phyloP scores from a whole-genome alignment of 768 basidiomycete species.

The Collybiopsis confluens region DNA sequence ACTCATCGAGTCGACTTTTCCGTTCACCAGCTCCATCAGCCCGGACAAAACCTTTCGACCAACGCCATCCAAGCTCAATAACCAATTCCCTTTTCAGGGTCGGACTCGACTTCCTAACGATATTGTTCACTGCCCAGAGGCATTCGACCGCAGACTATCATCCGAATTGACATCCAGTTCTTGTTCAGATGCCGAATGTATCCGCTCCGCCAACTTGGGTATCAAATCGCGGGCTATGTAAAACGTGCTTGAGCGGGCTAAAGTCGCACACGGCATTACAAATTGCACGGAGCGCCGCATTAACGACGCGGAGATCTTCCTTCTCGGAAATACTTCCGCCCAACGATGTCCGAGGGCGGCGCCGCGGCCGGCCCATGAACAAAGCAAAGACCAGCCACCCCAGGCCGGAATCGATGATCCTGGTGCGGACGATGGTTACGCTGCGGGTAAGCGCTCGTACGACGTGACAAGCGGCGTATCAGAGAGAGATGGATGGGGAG shows the following conservation, averaged over 20 bases:
- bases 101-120: conserved; percentile 60
- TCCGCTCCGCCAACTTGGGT: conserved; percentile 55
- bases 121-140: conserved; percentile 89
- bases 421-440: conserved; percentile 78
- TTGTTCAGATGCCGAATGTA: conserved; percentile 17
- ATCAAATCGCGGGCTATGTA: conserved; percentile 69
- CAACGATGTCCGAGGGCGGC: conserved; percentile 8
- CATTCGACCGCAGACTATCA: conserved; percentile 56
- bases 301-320: conserved; percentile 67
- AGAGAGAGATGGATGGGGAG: conserved; percentile 68
- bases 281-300: conserved; percentile 67
- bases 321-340: conserved; percentile 20
- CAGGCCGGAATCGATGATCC: conserved; percentile 77
- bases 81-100: conserved; percentile 65
- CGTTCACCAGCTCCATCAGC: not conserved
- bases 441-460: conserved; percentile 76
- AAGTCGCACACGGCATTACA: conserved; percentile 88
- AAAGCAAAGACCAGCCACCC: conserved; percentile 68
- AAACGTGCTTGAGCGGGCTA: conserved; percentile 72
- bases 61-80: conserved; percentile 62
- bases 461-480: conserved; percentile 85
- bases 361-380: conserved; percentile 23
- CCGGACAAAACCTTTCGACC: conserved; percentile 35
- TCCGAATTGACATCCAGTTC: conserved; percentile 29
- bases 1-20: not conserved